Evolutionary conservation across 345 rosid genomes (phyloP), one percentile per base, ranked within the genome.

Genomic region (Corymbia maculata): DNA sequence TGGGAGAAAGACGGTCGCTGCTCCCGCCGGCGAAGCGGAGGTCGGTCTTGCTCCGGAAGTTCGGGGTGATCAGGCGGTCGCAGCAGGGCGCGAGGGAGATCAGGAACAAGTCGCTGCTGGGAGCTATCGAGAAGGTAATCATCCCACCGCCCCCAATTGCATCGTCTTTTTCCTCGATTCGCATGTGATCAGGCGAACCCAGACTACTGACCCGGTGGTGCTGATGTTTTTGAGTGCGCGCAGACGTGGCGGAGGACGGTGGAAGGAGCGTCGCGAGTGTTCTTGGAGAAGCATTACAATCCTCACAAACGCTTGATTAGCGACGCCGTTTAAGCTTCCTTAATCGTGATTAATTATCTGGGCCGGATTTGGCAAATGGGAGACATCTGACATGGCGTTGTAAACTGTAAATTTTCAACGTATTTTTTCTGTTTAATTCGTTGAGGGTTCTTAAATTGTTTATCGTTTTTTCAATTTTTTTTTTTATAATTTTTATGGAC

Each of bases 201-300:
- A 36, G 42, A 36, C 42, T 32, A 22, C 53, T 32, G 86, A 84
- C 51, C 50, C 12, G 17, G 64, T 51, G 17, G 64, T 51, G 14
- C 85, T 75, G 13, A 75, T 19, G 82, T 42, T 36, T 36, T 36
- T 36, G 42, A 36, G 42, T 36, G 26, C 19, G 49, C 44, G 92
- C 93, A 96, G 99, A 96, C 98, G 64, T 97, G 98, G 99, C 95
- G 97, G 30, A 95, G 89, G 89, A 96, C 99, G 26, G 90, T 98
- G 86, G 97, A 95, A 89, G 97, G 99, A 89, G 99, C 99, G 9
- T 94, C 98, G 0, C 94, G 91, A 87, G 93, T 93, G 55, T 92
- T 98, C 86, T 85, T 97, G 89, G 98, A 97, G 93, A 98, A 92
- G 92, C 98, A 94, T 86, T 95, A 94, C 88, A 94, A 94, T 88